Conservation (phyloP, 2,329 filamentous ascomycete species). For the Pseudogymnoascus sp. region DNA sequence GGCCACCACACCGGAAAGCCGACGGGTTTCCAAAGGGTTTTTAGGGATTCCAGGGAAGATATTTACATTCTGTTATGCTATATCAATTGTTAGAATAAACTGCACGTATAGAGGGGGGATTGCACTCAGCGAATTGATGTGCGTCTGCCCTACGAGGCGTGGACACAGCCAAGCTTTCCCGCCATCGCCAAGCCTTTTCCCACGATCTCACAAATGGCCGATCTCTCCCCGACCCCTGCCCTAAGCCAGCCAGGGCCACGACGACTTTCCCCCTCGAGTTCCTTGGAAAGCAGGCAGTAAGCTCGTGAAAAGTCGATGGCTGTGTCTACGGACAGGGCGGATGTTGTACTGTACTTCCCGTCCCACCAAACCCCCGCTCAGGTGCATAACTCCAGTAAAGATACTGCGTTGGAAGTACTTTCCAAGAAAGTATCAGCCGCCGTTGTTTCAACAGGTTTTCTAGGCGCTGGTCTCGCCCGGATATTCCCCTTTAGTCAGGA, state of each 20-base stretch:
- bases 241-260: background rate
- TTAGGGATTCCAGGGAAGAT: background rate
- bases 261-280: background rate
- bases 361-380: background rate
- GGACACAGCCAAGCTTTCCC: background rate
- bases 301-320: background rate
- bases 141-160: background rate
- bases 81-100: background rate
- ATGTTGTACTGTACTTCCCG: slow-evolving; percentile 1
- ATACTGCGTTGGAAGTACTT: background rate
- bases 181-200: slow-evolving; percentile 1
- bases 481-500: background rate
- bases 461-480: background rate
- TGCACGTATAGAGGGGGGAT: background rate
- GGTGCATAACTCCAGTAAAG: slow-evolving; percentile 3
- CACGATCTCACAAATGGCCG: background rate
- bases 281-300: background rate
- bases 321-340: background rate
- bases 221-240: background rate
- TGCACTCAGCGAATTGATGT: background rate
- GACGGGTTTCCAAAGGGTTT: background rate
- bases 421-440: background rate
- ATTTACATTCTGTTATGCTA: background rate
- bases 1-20: background rate
- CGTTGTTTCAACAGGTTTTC: background rate